A percentile compares a stretch with the other conserved stretches of the same genome.
These are phyloP conservation scores for Leccinellum rugosiceps DNA, from an alignment of 768 basidiomycete genomes.

Conservation along the genomic window DNA sequence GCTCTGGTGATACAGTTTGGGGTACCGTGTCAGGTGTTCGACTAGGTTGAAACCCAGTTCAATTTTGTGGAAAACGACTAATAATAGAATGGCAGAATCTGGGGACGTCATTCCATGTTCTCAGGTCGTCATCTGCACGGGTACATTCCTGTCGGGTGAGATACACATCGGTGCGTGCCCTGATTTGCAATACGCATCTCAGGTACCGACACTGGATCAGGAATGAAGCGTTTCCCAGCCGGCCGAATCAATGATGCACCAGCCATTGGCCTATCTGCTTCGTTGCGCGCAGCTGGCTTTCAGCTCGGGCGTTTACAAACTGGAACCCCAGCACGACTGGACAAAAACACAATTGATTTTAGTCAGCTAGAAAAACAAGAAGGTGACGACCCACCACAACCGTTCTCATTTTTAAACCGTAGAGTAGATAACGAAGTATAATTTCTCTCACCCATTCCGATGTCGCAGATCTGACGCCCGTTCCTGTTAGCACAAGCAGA, in stretches of 20 bases:
- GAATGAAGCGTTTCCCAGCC: constrained; percentile 72
- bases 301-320: constrained; percentile 81
- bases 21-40: constrained; percentile 62
- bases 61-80: neutral
- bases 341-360: constrained; percentile 69
- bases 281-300: constrained; percentile 73
- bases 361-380: constrained; percentile 55
- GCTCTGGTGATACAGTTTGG: constrained; percentile 35
- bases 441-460: constrained; percentile 12
- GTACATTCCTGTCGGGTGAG: constrained; percentile 88
- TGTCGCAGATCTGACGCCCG: neutral
- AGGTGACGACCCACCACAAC: constrained; percentile 61
- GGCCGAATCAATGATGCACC: constrained; percentile 73
- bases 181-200: neutral
- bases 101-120: constrained; percentile 75
- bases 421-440: constrained; percentile 66
- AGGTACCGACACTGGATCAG: constrained; percentile 29
- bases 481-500: constrained; percentile 60
- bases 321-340: constrained; percentile 81
- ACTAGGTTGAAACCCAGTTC: constrained; percentile 45
- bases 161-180: constrained; percentile 72
- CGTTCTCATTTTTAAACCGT: constrained; percentile 76
- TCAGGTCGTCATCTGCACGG: constrained; percentile 85
- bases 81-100: constrained; percentile 44
- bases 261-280: constrained; percentile 70